Evolutionary conservation across 345 rosid species (phyloP), one percentile per base, ranked within the genome.

Genomic region (Lenwebbia sp.): DNA sequence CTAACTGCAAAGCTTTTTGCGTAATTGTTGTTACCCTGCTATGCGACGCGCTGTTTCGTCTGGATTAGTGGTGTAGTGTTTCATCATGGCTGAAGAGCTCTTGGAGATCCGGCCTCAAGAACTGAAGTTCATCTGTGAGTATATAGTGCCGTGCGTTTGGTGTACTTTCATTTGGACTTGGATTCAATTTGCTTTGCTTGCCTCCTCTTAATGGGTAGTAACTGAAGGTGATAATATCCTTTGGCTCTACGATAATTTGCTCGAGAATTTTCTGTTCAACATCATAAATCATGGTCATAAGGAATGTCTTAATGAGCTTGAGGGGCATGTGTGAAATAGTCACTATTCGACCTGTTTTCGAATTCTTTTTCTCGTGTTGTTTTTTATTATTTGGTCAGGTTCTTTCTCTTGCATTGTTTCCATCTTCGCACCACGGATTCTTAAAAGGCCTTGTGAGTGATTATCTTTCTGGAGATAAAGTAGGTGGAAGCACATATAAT

Each of bases 31-130:
- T 21, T 70, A 22, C 47, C 78, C 47, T 19, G 25, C 47, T 33
- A 33, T 9, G 78, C 5, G 47, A 70, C 26, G 81, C 26, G 26
- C 81, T 22, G 1, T 19, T 70, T 19, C 7, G 26, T 33, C 13
- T 37, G 81, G 81, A 70, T 70, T 26, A 70, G 81, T 0, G 26
- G 26, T 0, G 4, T 22, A 2, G 47, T 70, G 26, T 44, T 44
- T 37, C 0, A 74, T 62, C 78, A 92, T 90, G 93, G 28, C 91
- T n/a, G 75, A 85, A 55, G 91, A 93, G 89, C 89, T 93, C 25
- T 51, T 93, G 91, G 92, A 92, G 82, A 89, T 92, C 84, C 91
- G 87, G 26, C 94, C 94, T 22, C 86, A 62, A 28, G 90, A 93
- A 87, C 90, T 92, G 89, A 88, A 60, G 83, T 90, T 93, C 76